Evolutionary conservation across 2,329 filamentous ascomycete species (phyloP).

Genomic region (Clarireedia homoeocarpa): DNA sequence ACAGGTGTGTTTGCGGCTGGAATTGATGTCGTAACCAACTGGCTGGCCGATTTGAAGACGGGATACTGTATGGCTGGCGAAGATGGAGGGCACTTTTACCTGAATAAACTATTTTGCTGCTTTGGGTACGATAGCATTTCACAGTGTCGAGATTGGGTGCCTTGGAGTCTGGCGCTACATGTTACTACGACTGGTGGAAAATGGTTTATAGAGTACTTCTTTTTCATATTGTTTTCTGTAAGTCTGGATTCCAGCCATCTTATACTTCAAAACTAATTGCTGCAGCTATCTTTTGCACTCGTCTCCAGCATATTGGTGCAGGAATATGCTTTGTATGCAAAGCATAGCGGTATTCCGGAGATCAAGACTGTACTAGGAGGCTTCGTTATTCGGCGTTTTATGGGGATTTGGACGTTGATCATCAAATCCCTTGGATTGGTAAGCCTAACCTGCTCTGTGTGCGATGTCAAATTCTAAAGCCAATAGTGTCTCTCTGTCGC

Average conservation of each 20-base stretch:
- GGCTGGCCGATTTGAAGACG: conserved; percentile 86
- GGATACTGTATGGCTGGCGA: conserved; percentile 74
- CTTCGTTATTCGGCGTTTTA: conserved; percentile 82
- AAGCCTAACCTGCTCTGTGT: conserved; percentile 24
- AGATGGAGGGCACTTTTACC: conserved; percentile 80
- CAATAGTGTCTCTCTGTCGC: conserved; percentile 76
- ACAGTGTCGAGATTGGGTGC: conserved; percentile 79
- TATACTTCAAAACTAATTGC: not conserved
- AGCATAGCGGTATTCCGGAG: conserved; percentile 93
- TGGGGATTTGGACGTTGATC: conserved; percentile 80
- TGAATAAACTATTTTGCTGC: conserved; percentile 89
- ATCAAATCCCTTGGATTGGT: conserved; percentile 87
- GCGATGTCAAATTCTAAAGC: conserved; percentile 21
- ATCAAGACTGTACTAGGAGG: conserved; percentile 95
- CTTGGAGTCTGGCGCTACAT: conserved; percentile 72
- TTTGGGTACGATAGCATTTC: conserved; percentile 79
- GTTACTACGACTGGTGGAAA: conserved; percentile 57
- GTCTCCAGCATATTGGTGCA: conserved; percentile 73
- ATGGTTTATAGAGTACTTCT: conserved; percentile 80
- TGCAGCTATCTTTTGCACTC: conserved; percentile 66
- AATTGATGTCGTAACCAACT: conserved; percentile 87
- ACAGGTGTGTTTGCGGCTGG: conserved; percentile 78
- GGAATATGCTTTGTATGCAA: conserved; percentile 79
- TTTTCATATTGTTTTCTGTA: conserved; percentile 81
- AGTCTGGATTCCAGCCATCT: conserved; percentile 24